Conservation (phyloP, 371 early-diverging fungal genomes). For the Mucor piriformis region DNA sequence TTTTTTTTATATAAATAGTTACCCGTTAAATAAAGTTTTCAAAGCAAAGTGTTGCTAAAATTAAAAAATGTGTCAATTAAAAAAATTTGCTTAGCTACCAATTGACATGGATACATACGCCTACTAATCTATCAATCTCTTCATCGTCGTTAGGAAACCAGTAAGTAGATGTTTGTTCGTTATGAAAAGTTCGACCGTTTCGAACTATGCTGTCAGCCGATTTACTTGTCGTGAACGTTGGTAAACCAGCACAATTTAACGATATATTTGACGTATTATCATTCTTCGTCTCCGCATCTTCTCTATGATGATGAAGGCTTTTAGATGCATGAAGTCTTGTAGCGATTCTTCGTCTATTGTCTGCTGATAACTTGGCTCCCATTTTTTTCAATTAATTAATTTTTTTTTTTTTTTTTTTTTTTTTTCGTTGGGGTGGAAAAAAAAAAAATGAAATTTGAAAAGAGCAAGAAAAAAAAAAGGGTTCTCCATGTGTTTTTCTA, state of each 20-base stretch:
- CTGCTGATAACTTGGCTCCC: conserved; percentile 17
- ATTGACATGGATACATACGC: conserved; percentile 8
- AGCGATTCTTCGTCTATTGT: conserved; percentile 8
- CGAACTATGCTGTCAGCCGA: conserved; percentile 12
- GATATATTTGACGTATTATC: not conserved
- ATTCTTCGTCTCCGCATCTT: not conserved
- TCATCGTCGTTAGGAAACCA: conserved; percentile 36
- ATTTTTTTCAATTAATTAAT: conserved; percentile 5
- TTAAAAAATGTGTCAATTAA: not conserved
- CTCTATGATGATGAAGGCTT: too few relatives aligned
- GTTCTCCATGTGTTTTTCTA: too few relatives aligned
- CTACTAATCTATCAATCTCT: conserved; percentile 31
- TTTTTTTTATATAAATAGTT: not conserved
- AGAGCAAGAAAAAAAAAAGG: not conserved
- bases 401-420: too few relatives aligned
- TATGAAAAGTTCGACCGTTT: conserved; percentile 25
- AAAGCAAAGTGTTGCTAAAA: conserved; percentile 43
- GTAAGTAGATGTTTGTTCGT: conserved; percentile 20
- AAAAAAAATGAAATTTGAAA: not conserved
- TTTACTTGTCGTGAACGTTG: conserved; percentile 10
- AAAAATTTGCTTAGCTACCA: too few relatives aligned
- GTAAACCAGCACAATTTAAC: not conserved
- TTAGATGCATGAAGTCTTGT: conserved; percentile 2
- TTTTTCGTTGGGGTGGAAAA: too few relatives aligned
- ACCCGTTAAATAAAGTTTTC: conserved; percentile 33